Percentiles rank a stretch among this genome's conserved stretches.
Conservation (phyloP, 208 protist genomes). For the Strigomonas galati region DNA sequence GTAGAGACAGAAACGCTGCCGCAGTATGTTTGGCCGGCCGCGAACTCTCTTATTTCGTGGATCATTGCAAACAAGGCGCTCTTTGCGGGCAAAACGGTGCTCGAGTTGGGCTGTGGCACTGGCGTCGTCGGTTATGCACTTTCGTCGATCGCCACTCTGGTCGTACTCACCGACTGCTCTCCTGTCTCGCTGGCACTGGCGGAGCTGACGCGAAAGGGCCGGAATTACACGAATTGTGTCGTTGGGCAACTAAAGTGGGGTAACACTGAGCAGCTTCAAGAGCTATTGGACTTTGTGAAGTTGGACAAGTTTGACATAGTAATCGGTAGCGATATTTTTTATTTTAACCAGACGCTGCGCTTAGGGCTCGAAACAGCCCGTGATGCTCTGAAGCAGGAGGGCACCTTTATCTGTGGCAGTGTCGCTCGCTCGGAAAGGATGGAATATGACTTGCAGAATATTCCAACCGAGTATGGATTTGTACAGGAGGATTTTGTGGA, state of each 20-base stretch:
- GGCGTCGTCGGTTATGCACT: constrained; percentile 39
- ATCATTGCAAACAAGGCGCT: constrained; percentile 17
- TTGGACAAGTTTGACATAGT: constrained; percentile 44
- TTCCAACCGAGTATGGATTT: constrained; percentile 30
- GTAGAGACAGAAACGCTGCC: constrained; percentile 48
- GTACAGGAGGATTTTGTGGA: constrained; percentile 15
- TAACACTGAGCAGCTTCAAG: constrained; percentile 22
- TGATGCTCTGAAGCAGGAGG: constrained; percentile 16
- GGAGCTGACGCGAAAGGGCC: constrained; percentile 15
- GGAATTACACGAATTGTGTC: constrained; percentile 20
- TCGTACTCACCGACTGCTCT: constrained; percentile 49
- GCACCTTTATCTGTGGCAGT: constrained; percentile 39
- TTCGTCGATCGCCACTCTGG: constrained; percentile 22
- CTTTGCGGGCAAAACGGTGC: constrained; percentile 35
- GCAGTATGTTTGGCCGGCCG: constrained; percentile 51
- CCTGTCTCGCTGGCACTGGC: constrained; percentile 45
- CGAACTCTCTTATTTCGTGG: constrained; percentile 31
- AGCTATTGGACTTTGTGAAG: constrained; percentile 16
- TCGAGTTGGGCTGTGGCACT: constrained; percentile 65
- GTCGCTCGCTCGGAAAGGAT: constrained; percentile 51
- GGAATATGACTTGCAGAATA: constrained; percentile 41
- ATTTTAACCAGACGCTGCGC: constrained; percentile 38
- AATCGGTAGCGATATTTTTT: constrained; percentile 68
- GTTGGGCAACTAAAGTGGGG: constrained; percentile 38
- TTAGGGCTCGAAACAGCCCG: constrained; percentile 35